Conservation (phyloP, 129 eudicot genomes). For the Sambucus nigra region DNA sequence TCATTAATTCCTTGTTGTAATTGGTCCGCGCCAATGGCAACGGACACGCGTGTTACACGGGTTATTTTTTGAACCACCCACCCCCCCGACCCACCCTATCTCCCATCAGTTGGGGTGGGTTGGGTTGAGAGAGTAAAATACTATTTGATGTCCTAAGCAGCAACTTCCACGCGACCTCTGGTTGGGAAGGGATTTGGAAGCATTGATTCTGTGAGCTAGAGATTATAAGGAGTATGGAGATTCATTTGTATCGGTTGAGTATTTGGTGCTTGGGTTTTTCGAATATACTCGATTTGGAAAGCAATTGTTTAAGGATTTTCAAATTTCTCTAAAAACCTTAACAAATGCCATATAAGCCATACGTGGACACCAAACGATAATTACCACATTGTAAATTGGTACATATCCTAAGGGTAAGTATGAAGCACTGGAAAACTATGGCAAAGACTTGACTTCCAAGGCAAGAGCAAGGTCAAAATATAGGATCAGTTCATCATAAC, state of each 20-base stretch:
- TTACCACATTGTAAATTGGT: not conserved
- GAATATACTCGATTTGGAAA: conserved; percentile 84
- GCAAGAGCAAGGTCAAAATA: conserved; percentile 91
- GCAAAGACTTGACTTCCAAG: conserved; percentile 89
- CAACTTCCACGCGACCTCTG: too few relatives aligned
- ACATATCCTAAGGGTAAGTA: conserved; percentile 97
- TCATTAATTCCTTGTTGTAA: too few relatives aligned
- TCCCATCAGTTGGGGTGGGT: too few relatives aligned
- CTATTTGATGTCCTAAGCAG: too few relatives aligned
- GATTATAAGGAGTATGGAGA: conserved; percentile 87
- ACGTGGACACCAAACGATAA: conserved; percentile 76
- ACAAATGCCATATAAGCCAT: conserved; percentile 64
- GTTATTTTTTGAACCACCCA: too few relatives aligned
- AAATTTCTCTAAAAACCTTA: conserved; percentile 46
- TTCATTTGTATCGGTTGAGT: conserved; percentile 91
- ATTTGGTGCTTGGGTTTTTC: conserved; percentile 73
- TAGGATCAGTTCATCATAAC: too few relatives aligned
- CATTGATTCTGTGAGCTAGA: conserved; percentile 72
- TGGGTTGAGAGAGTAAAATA: too few relatives aligned
- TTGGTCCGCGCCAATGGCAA: too few relatives aligned
- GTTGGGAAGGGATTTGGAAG: conserved; percentile 91
- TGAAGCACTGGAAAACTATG: conserved; percentile 90
- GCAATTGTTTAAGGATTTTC: conserved; percentile 70
- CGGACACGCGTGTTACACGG: too few relatives aligned
- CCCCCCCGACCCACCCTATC: too few relatives aligned